Evolutionary conservation across 305 asterid genomes (phyloP).

Genomic region (Fraxinus albicans): DNA sequence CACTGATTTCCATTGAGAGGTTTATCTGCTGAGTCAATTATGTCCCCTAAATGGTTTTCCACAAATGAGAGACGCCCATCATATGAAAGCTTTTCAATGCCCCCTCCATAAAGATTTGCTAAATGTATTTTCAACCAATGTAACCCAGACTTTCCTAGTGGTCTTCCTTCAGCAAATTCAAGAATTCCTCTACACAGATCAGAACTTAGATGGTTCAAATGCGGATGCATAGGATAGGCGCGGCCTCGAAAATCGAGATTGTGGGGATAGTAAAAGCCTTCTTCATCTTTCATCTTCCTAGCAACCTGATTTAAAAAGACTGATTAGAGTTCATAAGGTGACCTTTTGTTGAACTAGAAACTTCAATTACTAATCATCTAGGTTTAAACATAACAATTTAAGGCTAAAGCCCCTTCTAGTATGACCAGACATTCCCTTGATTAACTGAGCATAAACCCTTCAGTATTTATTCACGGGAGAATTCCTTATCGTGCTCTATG

Average conservation of each 20-base stretch:
- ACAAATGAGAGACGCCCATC: slow-evolving; percentile 81
- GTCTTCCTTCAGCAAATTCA: slow-evolving; percentile 92
- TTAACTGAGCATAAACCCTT: background rate
- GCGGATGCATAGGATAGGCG: slow-evolving; percentile 98
- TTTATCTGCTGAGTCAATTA: slow-evolving; percentile 84
- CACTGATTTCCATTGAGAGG: slow-evolving; percentile 79
- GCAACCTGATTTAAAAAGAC: slow-evolving; percentile 67
- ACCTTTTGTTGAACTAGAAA: background rate
- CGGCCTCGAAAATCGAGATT: slow-evolving; percentile 98
- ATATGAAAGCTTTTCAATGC: slow-evolving; percentile 76
- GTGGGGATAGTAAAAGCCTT: slow-evolving; percentile 94
- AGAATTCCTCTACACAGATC: slow-evolving; percentile 96
- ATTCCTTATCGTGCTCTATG: background rate
- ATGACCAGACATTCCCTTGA: slow-evolving; percentile 1
- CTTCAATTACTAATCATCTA: background rate
- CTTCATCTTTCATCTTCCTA: slow-evolving; percentile 84
- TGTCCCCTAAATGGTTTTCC: slow-evolving; percentile 67
- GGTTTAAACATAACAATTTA: background rate
- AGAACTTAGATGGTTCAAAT: slow-evolving; percentile 84
- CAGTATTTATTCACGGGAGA: background rate
- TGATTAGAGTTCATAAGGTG: slow-evolving; percentile 26
- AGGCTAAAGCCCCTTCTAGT: background rate
- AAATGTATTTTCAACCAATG: slow-evolving; percentile 84
- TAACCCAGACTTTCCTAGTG: slow-evolving; percentile 77
- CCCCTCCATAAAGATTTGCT: slow-evolving; percentile 89